A percentile compares a stretch with the other conserved stretches of the same genome.
Conservation (phyloP, 2,329 filamentous ascomycete genomes). For the Colletotrichum sp. region DNA sequence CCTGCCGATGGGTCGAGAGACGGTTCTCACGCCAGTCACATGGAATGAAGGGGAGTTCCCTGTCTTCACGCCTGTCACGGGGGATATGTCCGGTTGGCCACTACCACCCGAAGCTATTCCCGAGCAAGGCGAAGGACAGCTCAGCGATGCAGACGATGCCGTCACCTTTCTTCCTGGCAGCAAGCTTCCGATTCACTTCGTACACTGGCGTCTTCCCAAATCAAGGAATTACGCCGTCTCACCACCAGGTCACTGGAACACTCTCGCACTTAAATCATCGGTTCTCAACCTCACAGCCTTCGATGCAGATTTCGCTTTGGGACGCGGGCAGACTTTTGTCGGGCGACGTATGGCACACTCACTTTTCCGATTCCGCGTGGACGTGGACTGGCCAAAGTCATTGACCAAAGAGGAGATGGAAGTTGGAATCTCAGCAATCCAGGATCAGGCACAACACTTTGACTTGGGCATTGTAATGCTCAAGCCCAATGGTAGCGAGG, state of each 20-base stretch:
- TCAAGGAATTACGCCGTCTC: constrained; percentile 49
- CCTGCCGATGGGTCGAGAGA: constrained; percentile 48
- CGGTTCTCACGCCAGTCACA: constrained; percentile 40
- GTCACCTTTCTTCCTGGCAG: constrained; percentile 49
- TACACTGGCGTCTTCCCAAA: constrained; percentile 59
- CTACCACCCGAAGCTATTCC: constrained; percentile 37
- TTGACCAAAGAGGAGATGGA: constrained; percentile 46
- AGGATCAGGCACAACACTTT: constrained; percentile 58
- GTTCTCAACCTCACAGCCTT: constrained; percentile 57
- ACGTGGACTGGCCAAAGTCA: constrained; percentile 41
- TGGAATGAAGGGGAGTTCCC: constrained; percentile 40
- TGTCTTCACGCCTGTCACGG: constrained; percentile 26
- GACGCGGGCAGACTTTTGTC: constrained; percentile 47
- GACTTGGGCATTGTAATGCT: constrained; percentile 47
- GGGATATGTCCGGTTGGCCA: constrained; percentile 38
- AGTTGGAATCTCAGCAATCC: constrained; percentile 55
- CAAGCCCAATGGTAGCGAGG: neutral
- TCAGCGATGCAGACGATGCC: constrained; percentile 44
- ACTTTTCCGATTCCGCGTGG: constrained; percentile 53
- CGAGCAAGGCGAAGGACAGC: constrained; percentile 39
- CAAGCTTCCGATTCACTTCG: constrained; percentile 56
- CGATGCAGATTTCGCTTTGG: constrained; percentile 42
- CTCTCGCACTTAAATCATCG: constrained; percentile 52
- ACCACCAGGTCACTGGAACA: constrained; percentile 41
- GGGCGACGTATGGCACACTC: constrained; percentile 59